A percentile compares a stretch with the other conserved stretches of the same genome.
Evolutionary conservation across 2,329 filamentous ascomycete species (phyloP).

Genomic region (Diaporthe nobilis): DNA sequence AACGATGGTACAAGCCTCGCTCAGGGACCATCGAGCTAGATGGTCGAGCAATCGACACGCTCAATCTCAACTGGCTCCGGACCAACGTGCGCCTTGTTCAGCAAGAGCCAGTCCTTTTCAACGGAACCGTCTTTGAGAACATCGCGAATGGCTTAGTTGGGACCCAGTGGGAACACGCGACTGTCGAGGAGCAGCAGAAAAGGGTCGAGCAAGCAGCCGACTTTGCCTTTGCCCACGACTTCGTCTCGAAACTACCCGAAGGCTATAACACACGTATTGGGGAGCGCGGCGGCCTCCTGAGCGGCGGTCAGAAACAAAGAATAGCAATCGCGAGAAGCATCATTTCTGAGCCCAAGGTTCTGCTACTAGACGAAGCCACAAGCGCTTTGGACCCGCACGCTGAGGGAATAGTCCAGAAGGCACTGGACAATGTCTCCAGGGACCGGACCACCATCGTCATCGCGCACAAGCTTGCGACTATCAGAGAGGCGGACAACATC

Average conservation of each 20-base stretch:
- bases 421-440: conserved; percentile 57
- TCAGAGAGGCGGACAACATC: conserved; percentile 73
- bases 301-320: conserved; percentile 81
- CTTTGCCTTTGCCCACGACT: conserved; percentile 79
- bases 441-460: conserved; percentile 75
- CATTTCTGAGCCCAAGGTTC: conserved; percentile 20
- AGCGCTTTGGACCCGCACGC: conserved; percentile 71
- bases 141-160: conserved; percentile 64
- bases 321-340: conserved; percentile 59
- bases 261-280: conserved; percentile 77
- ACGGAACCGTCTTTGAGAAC: conserved; percentile 63
- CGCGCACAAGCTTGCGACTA: conserved; percentile 70
- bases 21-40: conserved; percentile 49
- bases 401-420: conserved; percentile 63
- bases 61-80: conserved; percentile 50
- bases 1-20: conserved; percentile 64
- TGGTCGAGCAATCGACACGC: conserved; percentile 45
- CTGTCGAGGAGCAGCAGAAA: conserved; percentile 60
- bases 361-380: conserved; percentile 67
- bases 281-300: conserved; percentile 69
- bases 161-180: conserved; percentile 54
- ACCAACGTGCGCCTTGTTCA: conserved; percentile 51
- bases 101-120: conserved; percentile 57
- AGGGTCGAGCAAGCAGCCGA: conserved; percentile 75
- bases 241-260: conserved; percentile 73